Evolutionary conservation across 2,329 filamentous ascomycete genomes (phyloP), one percentile per base, ranked within the genome.

Genomic region (Ilyonectria robusta): DNA sequence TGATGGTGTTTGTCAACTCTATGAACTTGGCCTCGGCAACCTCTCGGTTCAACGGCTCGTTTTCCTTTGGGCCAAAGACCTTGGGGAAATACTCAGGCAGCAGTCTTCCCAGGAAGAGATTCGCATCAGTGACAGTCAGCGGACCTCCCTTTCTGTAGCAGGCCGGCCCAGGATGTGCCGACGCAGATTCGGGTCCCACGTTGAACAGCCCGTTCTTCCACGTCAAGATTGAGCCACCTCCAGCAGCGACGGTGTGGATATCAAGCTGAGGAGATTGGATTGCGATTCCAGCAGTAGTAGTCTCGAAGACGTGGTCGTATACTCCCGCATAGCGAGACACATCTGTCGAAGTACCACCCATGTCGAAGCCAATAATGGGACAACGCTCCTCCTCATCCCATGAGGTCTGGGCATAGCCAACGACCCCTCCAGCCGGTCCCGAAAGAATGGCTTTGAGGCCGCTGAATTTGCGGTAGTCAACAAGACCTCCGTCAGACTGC

Each of bases 301-400:
- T 92, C 70, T 92, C 91, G 62, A 93, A 92, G 13, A 93, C 90
- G 72, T 94, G 90, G 62, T 93, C 92, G 69, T 93, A 89, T 46
- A 88, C 84, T 11, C 92, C 91, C 6, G 88, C 89, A 71, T 92
- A 93, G 50, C 91, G 81, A 40, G 89, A 91, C 15, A 93, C 91
- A 74, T 94, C 91, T 2, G 91, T 94, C 58, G 88, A 91, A 2
- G 91, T 93, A 11, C 91, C 92, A 7, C 91, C 75, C 72, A 70
- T 57, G 26, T 57, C 54, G 40, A 57, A 57, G 26, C 54, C 54
- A 21, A 57, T 57, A 21, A 57, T 46, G 40, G 33, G 2, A 33
- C 33, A 19, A 5, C 40, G 37, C 19, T 48, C 29, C 26, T 59
- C 31, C 29, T 26, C 19, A n/a, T 59, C 54, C 54, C 7, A 42